Conservation (phyloP, 345 rosid species). For the Trapa incisa region DNA sequence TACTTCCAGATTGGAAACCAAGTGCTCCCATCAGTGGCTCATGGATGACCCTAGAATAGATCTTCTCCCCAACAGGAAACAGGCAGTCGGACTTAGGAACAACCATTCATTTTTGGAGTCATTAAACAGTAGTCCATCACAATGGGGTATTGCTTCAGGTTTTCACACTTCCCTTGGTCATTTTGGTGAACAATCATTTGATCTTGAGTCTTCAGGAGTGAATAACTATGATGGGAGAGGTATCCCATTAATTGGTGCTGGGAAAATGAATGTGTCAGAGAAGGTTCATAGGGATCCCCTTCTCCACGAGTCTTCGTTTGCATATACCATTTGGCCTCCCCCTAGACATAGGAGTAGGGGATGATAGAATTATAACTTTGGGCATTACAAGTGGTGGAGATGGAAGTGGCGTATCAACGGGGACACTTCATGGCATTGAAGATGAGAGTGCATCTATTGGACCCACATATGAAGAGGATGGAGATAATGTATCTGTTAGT, state of each 20-base stretch:
- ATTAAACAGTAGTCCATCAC: constrained; percentile 26
- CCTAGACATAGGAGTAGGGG: constrained; percentile 40
- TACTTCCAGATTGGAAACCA: constrained; percentile 47
- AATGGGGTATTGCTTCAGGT: constrained; percentile 51
- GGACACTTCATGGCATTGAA: constrained; percentile 29
- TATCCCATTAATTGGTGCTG: constrained; percentile 23
- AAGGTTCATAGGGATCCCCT: constrained; percentile 28
- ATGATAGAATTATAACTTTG: constrained; percentile 45
- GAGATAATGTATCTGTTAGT: constrained; percentile 20
- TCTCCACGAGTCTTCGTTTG: constrained; percentile 39
- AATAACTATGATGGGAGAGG: constrained; percentile 39
- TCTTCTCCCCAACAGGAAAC: constrained; percentile 71
- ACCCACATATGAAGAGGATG: constrained; percentile 31
- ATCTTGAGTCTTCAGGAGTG: constrained; percentile 37
- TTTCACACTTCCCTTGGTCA: constrained; percentile 52
- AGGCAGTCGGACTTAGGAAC: constrained; percentile 40
- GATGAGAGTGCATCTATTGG: constrained; percentile 27
- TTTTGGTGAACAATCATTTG: constrained; percentile 49
- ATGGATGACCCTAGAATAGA: constrained; percentile 50
- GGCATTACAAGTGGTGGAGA: constrained; percentile 41
- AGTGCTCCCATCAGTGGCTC: constrained; percentile 82
- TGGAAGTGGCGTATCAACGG: constrained; percentile 26
- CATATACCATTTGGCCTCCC: constrained; percentile 22
- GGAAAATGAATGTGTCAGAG: constrained; percentile 20
- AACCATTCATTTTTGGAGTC: constrained; percentile 25